Evolutionary conservation across 495 filamentous ascomycete species (phyloP).

Genomic region (Annulohypoxylon nitens): DNA sequence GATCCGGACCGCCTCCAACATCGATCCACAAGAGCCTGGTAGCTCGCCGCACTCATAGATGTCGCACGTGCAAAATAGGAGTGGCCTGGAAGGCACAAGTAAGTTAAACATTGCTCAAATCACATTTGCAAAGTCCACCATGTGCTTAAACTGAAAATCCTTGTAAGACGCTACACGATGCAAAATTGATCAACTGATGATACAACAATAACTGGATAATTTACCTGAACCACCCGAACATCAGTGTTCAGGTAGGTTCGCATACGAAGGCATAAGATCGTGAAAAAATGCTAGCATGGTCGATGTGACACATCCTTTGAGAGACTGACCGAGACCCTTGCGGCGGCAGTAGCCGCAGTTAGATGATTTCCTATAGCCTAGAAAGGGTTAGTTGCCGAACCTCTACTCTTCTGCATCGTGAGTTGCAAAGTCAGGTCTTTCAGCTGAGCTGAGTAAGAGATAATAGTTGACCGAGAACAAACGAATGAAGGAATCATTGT

Average conservation of each 20-base stretch:
- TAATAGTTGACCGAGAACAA: slow-evolving; percentile 8
- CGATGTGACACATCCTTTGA: slow-evolving; percentile 53
- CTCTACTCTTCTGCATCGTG: slow-evolving; percentile 33
- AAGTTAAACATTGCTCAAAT: slow-evolving; percentile 49
- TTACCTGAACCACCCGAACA: slow-evolving; percentile 32
- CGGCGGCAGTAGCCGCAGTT: slow-evolving; percentile 67
- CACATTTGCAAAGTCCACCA: slow-evolving; percentile 45
- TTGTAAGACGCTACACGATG: slow-evolving; percentile 43
- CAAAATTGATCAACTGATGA: slow-evolving; percentile 19
- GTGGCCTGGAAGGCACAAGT: slow-evolving; percentile 70
- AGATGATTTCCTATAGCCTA: slow-evolving; percentile 63
- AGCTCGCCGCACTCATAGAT: slow-evolving; percentile 76
- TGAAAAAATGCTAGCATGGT: slow-evolving; percentile 25
- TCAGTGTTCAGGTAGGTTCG: slow-evolving; percentile 40
- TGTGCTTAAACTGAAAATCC: slow-evolving; percentile 35
- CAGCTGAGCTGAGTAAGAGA: slow-evolving; percentile 33
- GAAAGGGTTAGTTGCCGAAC: slow-evolving; percentile 34
- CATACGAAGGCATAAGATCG: slow-evolving; percentile 35
- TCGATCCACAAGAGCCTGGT: slow-evolving; percentile 84
- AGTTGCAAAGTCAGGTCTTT: slow-evolving; percentile 9
- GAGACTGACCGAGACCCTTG: slow-evolving; percentile 57
- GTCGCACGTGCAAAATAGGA: slow-evolving; percentile 83
- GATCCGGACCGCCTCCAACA: slow-evolving; percentile 88
- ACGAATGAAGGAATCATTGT: slow-evolving; percentile 15
- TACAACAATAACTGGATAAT: slow-evolving; percentile 24